These are phyloP conservation scores for Macadamia integrifolia DNA, from an alignment of 164 flowering plant species.

Conservation along the genomic window DNA sequence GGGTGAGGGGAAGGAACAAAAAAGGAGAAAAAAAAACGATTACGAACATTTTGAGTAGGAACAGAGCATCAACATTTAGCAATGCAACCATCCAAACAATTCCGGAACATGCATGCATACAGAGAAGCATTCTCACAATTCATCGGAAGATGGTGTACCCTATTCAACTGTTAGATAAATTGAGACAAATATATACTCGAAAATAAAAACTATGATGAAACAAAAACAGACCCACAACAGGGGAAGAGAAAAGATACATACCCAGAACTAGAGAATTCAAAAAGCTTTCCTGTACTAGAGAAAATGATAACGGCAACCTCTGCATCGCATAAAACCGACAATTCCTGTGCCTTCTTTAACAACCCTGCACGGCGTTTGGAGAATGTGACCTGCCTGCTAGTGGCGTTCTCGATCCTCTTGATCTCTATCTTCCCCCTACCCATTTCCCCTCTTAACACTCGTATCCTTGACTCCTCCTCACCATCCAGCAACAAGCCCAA, in stretches of 20 bases:
- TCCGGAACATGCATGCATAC: too few relatives aligned
- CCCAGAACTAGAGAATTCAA: constrained; percentile 65
- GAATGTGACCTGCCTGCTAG: constrained; percentile 80
- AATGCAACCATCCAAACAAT: too few relatives aligned
- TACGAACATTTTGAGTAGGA: too few relatives aligned
- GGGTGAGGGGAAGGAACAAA: too few relatives aligned
- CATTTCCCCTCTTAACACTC: constrained; percentile 25
- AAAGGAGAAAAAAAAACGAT: too few relatives aligned
- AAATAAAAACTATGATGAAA: too few relatives aligned
- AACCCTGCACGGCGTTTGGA: constrained; percentile 74
- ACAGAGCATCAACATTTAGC: too few relatives aligned
- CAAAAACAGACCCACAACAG: neutral
- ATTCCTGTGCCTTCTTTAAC: constrained; percentile 68
- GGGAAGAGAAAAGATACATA: constrained; percentile 17
- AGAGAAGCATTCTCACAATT: too few relatives aligned
- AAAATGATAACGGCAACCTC: constrained; percentile 72
- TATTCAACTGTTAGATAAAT: too few relatives aligned
- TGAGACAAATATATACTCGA: too few relatives aligned
- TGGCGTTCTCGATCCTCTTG: constrained; percentile 74
- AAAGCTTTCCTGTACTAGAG: constrained; percentile 75
- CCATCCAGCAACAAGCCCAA: too few relatives aligned
- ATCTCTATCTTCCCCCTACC: constrained; percentile 88
- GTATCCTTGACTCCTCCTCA: neutral
- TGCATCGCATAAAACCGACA: constrained; percentile 69
- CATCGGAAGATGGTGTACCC: too few relatives aligned